These are phyloP conservation scores for Ascoidea rubescens DNA, from an alignment of 805 yeast species.

Conservation along the genomic window DNA sequence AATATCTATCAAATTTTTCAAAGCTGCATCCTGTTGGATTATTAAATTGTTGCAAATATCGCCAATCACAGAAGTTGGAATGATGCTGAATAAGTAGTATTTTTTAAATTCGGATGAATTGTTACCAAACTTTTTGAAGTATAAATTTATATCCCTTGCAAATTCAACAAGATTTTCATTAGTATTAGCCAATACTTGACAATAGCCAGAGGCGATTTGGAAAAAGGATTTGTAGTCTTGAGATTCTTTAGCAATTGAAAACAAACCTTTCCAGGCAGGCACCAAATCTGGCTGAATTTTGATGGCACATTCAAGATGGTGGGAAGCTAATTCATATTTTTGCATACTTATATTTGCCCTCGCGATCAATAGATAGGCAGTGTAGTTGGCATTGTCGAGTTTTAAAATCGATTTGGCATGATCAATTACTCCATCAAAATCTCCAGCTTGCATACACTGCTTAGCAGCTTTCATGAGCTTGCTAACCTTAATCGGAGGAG, in stretches of 20 bases:
- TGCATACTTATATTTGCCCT: conserved; percentile 42
- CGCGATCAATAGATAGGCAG: conserved; percentile 60
- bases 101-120: conserved; percentile 24
- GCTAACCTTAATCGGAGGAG: conserved; percentile 5
- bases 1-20: conserved; percentile 28
- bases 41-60: conserved; percentile 34
- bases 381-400: conserved; percentile 41
- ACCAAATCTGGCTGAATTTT: conserved; percentile 33
- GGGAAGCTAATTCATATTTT: conserved; percentile 24
- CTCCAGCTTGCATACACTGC: conserved; percentile 35
- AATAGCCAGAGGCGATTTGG: conserved; percentile 28
- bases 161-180: conserved; percentile 30
- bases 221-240: conserved; percentile 33
- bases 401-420: conserved; percentile 40
- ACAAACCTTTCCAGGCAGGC: conserved; percentile 74
- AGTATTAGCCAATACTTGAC: conserved; percentile 26
- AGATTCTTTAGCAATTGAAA: conserved; percentile 26
- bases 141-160: conserved; percentile 30
- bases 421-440: conserved; percentile 49
- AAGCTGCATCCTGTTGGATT: conserved; percentile 31
- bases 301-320: conserved; percentile 35
- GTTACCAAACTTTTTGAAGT: conserved; percentile 22
- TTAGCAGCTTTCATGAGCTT: conserved; percentile 32
- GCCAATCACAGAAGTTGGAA: conserved; percentile 45
- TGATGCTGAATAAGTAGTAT: conserved; percentile 31